Conservation (phyloP, 2,329 filamentous ascomycete genomes). For the Diaporthe velutina region DNA sequence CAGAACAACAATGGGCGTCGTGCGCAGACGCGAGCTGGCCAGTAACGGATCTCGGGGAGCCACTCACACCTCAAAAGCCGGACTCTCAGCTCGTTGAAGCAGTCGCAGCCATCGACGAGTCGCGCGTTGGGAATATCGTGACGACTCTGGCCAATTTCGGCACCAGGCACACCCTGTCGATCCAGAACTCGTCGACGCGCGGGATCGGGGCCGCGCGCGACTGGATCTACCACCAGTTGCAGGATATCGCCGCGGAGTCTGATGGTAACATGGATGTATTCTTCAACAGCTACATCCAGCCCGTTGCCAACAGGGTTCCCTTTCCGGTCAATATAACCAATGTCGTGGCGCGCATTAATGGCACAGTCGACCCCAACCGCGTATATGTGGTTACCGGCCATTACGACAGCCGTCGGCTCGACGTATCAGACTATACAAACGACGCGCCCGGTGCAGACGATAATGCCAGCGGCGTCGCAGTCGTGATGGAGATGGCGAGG, state of each 20-base stretch:
- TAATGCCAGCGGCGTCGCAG: constrained; percentile 59
- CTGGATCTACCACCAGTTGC: constrained; percentile 67
- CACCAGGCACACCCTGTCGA: constrained; percentile 68
- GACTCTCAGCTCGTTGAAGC: constrained; percentile 42
- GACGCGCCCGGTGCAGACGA: constrained; percentile 71
- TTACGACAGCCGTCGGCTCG: constrained; percentile 65
- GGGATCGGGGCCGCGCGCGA: constrained; percentile 70
- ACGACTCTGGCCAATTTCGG: constrained; percentile 67
- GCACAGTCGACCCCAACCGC: constrained; percentile 59
- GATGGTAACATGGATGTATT: constrained; percentile 65
- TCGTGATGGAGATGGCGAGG: constrained; percentile 68
- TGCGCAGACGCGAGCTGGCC: constrained; percentile 45
- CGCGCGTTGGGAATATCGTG: constrained; percentile 63
- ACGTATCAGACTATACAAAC: constrained; percentile 62
- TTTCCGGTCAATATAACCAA: constrained; percentile 67
- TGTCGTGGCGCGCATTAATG: constrained; percentile 64
- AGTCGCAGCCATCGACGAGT: constrained; percentile 50
- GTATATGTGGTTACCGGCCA: constrained; percentile 68
- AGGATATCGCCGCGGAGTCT: constrained; percentile 58
- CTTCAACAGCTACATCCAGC: constrained; percentile 65
- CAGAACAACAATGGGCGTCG: constrained; percentile 33
- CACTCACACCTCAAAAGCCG: constrained; percentile 43
- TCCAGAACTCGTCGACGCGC: constrained; percentile 61
- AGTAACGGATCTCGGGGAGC: constrained; percentile 38
- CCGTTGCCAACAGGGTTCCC: constrained; percentile 58